A percentile compares a stretch with the other conserved stretches of the same genome.
Conservation (phyloP, 139 green algal species). For the Coelastrella sp. region DNA sequence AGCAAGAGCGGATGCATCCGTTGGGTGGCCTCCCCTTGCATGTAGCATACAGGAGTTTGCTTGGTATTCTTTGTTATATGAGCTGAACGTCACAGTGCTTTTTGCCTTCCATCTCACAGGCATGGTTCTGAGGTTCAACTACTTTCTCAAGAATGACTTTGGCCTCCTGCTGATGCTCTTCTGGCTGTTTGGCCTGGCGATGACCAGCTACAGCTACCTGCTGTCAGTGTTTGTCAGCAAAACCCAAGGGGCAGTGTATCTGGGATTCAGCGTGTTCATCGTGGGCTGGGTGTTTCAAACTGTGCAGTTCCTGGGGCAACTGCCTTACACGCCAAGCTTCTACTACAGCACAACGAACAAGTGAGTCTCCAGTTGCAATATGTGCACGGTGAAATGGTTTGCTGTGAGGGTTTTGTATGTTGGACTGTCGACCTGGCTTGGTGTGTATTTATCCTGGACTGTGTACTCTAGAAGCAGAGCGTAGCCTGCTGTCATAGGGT, state of each 20-base stretch:
- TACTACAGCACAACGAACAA: slow-evolving; percentile 55
- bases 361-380: no score
- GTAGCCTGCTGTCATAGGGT: no score
- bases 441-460: no score
- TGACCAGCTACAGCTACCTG: slow-evolving; percentile 81
- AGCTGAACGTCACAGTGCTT: no score
- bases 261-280: slow-evolving; percentile 95
- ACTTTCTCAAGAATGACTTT: slow-evolving; percentile 94
- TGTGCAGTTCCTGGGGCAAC: slow-evolving; percentile 66
- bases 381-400: no score
- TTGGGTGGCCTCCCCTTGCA: no score
- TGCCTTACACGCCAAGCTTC: slow-evolving; percentile 77
- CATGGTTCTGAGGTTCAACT: slow-evolving; percentile 87
- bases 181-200: slow-evolving; percentile 92
- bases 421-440: no score
- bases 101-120: slow-evolving; percentile 42
- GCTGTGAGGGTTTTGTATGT: no score
- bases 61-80: no score
- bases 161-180: slow-evolving; percentile 89
- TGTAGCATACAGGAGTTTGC: no score
- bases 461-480: no score
- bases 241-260: slow-evolving; percentile 75
- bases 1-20: no score
- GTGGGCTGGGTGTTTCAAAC: slow-evolving; percentile 83
- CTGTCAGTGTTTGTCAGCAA: slow-evolving; percentile 80